Evolutionary conservation across 2,329 filamentous ascomycete species (phyloP).

Genomic region (Pseudopyricularia cyperi): DNA sequence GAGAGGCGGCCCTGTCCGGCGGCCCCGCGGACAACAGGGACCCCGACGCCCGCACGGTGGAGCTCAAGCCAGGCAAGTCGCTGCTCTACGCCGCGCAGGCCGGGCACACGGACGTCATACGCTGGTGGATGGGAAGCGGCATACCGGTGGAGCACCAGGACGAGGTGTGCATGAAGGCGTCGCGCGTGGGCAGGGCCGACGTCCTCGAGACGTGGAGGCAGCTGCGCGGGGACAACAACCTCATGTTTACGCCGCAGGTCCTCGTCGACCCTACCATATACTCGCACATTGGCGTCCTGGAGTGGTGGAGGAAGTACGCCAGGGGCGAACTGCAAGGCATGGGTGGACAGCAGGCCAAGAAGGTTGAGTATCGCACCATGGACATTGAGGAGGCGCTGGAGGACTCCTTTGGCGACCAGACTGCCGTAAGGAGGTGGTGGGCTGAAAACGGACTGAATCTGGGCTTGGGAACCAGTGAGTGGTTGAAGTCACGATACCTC

Average conservation of each 20-base stretch:
- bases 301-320: conserved; percentile 78
- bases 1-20: conserved; percentile 38
- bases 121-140: conserved; percentile 78
- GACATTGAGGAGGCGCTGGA: conserved; percentile 92
- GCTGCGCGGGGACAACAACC: conserved; percentile 47
- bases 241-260: conserved; percentile 21
- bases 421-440: conserved; percentile 76
- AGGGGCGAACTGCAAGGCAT: conserved; percentile 39
- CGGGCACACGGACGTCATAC: conserved; percentile 62
- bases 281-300: conserved; percentile 69
- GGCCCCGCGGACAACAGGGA: neutral
- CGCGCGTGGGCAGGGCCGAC: conserved; percentile 69
- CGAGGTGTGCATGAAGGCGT: conserved; percentile 71
- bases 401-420: conserved; percentile 62
- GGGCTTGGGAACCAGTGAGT: conserved; percentile 71
- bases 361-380: conserved; percentile 86
- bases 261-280: conserved; percentile 80
- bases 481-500: conserved; percentile 72
- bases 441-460: conserved; percentile 70
- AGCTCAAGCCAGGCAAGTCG: conserved; percentile 71
- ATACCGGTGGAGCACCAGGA: conserved; percentile 73
- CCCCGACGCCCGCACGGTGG: conserved; percentile 26
- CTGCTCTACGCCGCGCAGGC: conserved; percentile 75
- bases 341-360: conserved; percentile 45
- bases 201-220: conserved; percentile 76